A percentile compares a stretch with the other conserved stretches of the same genome.
Evolutionary conservation across 345 rosid genomes (phyloP).

Genomic region (Erodium maritimum): DNA sequence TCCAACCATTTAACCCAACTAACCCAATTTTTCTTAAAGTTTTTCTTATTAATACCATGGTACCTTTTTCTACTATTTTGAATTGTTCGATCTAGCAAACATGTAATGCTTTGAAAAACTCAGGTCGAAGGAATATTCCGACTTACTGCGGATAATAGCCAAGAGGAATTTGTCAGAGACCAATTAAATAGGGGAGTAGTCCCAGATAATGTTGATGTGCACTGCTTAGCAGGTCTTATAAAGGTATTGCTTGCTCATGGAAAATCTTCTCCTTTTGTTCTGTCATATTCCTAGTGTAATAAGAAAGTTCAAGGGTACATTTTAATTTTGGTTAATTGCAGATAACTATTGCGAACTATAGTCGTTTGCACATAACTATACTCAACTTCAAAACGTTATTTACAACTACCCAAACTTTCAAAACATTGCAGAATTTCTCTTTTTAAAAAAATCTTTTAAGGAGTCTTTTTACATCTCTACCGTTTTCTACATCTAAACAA

Average conservation of each 20-base stretch:
- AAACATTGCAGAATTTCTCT: no score
- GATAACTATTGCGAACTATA: no score
- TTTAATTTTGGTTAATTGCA: no score
- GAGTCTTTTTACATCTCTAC: no score
- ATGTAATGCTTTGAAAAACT: slow-evolving; percentile 1
- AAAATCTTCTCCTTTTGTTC: background rate
- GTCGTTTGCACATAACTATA: no score
- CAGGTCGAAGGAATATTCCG: slow-evolving; percentile 98
- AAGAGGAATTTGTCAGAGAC: slow-evolving; percentile 83
- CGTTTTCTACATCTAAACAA: no score
- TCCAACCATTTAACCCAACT: background rate
- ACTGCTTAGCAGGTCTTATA: slow-evolving; percentile 94
- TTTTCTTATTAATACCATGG: background rate
- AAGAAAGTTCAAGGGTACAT: background rate
- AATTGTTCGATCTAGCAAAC: background rate
- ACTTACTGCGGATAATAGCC: slow-evolving; percentile 78
- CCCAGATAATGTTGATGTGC: slow-evolving; percentile 67
- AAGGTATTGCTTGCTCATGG: slow-evolving; percentile 36
- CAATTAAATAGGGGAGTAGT: slow-evolving; percentile 74
- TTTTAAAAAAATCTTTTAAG: no score
- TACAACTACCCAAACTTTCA: no score
- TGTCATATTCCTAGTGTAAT: background rate
- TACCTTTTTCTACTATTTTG: background rate
- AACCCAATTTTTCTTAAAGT: background rate
- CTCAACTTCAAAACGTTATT: no score